A percentile compares a stretch with the other conserved stretches of the same genome.
These are phyloP conservation scores for Pythium vanterpoolii DNA, from an alignment of 352 stramenopile species.

Conservation along the genomic window DNA sequence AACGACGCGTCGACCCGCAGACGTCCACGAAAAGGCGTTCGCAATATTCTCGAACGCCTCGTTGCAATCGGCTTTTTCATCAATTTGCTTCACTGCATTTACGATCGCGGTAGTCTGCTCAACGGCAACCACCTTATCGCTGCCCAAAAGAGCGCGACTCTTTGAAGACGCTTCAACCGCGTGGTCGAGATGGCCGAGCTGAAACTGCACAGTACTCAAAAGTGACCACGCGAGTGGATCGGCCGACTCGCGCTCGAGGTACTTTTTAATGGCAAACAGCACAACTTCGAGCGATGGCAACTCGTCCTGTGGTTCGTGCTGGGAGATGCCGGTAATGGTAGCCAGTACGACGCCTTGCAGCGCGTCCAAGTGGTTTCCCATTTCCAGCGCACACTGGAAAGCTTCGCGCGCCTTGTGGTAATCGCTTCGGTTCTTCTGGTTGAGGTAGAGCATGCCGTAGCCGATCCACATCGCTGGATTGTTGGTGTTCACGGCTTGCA, in stretches of 20 bases:
- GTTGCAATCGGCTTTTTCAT: neutral
- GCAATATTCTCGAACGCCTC: neutral
- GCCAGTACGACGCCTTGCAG: conserved; percentile 51
- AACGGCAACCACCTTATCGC: neutral
- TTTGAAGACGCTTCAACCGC: conserved; percentile 33
- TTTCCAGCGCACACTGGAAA: conserved; percentile 76
- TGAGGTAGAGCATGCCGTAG: conserved; percentile 72
- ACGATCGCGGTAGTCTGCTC: conserved; percentile 2
- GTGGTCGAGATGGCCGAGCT: conserved; percentile 41
- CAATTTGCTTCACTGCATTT: neutral
- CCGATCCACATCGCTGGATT: conserved; percentile 87
- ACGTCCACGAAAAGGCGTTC: neutral
- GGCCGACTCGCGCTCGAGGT: conserved; percentile 69
- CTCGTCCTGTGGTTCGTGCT: conserved; percentile 22
- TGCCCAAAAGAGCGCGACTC: neutral
- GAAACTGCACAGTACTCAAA: conserved; percentile 59
- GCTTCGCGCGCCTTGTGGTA: conserved; percentile 56
- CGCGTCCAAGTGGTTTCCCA: conserved; percentile 69
- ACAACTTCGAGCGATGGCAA: conserved; percentile 13
- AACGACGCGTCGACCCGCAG: neutral
- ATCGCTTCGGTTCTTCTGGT: conserved; percentile 33
- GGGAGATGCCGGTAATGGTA: conserved; percentile 29
- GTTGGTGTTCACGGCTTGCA: conserved; percentile 78
- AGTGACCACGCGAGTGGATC: conserved; percentile 58
- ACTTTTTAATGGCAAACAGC: conserved; percentile 75